Evolutionary conservation across 2,329 filamentous ascomycete genomes (phyloP), one percentile per base, ranked within the genome.

Genomic region (Plectosphaerella cucumerina): DNA sequence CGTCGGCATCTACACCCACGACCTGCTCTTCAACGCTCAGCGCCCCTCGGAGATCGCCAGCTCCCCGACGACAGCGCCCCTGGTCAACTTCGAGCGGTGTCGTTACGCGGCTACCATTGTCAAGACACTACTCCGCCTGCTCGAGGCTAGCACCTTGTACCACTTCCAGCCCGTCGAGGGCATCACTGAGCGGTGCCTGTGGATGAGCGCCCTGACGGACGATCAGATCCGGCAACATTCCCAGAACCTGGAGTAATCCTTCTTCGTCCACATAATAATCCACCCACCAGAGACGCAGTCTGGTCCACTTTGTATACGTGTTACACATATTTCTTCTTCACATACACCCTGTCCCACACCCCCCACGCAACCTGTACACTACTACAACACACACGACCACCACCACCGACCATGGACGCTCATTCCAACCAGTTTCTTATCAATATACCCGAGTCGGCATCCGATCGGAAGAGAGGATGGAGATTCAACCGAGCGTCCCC

Each of bases 1-100:
- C 63, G 87, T 94, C 45, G 89, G 85, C 52, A 85, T 86, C 50
- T 94, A 94, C 66, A 93, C 88, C 2, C 89, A 92, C 61, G 89
- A 94, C 63, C 75, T 94, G 39, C 81, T 92, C 43, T 90, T 89
- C 73, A 93, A 92, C 61, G 84, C 86, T 1, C 87, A 93, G 65
- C 82, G 90, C 55, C 87, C 89, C 2, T 84, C 86, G 2, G 85
- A 89, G 65, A 85, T 92, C 58, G 83, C 84, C 2, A 82, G 79
- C 59, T 87, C 82, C 4, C 83, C 83, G 18, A 80, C 74, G 0
- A 81, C 81, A 5, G 80, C 87, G 54, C 84, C 85, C 14, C 73
- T 94, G 43, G 81, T 94, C 59, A 94, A 94, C 66, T 94, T 94
- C 70, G 89, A 93, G 71, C 80, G 87, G 52, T 90, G 87, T 59